Evolutionary conservation across 2,329 filamentous ascomycete genomes (phyloP).

Genomic region (Diaporthe ilicicola): DNA sequence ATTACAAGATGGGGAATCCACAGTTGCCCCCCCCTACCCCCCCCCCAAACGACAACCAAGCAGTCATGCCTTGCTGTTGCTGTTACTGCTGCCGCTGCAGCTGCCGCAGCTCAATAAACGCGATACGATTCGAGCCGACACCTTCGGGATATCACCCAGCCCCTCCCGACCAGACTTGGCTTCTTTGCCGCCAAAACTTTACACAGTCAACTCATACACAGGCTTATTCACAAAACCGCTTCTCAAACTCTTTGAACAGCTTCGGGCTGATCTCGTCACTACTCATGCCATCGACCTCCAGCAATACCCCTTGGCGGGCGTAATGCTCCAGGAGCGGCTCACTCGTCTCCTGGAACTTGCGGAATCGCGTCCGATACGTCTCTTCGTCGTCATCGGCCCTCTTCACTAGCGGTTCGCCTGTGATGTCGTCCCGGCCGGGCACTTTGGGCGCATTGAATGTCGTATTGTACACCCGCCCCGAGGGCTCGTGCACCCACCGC

Average conservation of each 20-base stretch:
- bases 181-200: background rate
- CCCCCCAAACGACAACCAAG: background rate
- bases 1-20: background rate
- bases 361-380: constrained; percentile 82
- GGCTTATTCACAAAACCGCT: constrained; percentile 66
- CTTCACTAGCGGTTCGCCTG: constrained; percentile 84
- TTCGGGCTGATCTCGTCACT: constrained; percentile 97
- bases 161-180: background rate
- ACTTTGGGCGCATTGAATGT: constrained; percentile 88
- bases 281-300: constrained; percentile 86
- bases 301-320: constrained; percentile 81
- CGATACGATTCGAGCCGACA: background rate
- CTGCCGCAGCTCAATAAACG: background rate
- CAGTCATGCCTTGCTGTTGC: background rate
- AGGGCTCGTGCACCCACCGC: constrained; percentile 92
- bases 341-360: constrained; percentile 88
- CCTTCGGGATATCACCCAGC: background rate
- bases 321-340: constrained; percentile 89
- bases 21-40: too few relatives aligned
- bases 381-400: constrained; percentile 87
- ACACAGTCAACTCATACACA: background rate
- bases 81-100: constrained; percentile 6
- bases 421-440: constrained; percentile 85
- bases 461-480: constrained; percentile 94
- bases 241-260: constrained; percentile 83